A percentile compares a stretch with the other conserved stretches of the same genome.
phyloP scores from a whole-genome alignment of 306 rosid genomes.

The Spatholobus suberectus region DNA sequence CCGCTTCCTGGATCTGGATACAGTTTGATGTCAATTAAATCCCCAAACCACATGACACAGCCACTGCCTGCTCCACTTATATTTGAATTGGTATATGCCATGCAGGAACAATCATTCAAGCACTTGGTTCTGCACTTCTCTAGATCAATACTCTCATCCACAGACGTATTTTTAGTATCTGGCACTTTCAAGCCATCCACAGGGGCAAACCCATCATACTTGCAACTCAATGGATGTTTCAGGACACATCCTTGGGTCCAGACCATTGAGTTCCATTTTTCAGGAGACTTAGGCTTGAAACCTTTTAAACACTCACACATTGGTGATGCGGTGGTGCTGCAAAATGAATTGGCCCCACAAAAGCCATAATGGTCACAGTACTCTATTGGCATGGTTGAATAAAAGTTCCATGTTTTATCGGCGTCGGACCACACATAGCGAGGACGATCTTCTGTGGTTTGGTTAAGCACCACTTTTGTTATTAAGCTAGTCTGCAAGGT shows the following conservation, averaged over 20 bases:
- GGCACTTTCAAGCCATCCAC: slow-evolving; percentile 28
- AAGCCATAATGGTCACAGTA: neutral
- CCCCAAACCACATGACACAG: slow-evolving; percentile 42
- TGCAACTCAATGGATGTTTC: neutral
- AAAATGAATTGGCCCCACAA: slow-evolving; percentile 37
- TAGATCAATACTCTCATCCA: slow-evolving; percentile 26
- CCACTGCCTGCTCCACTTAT: slow-evolving; percentile 39
- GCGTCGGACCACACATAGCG: slow-evolving; percentile 18
- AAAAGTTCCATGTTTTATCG: neutral
- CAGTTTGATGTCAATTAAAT: slow-evolving; percentile 9
- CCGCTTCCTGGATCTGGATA: neutral
- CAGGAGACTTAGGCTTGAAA: slow-evolving; percentile 2
- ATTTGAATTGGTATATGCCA: slow-evolving; percentile 43
- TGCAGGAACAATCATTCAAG: slow-evolving; percentile 35
- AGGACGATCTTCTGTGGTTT: neutral
- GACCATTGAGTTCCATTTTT: neutral
- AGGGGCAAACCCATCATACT: slow-evolving; percentile 5
- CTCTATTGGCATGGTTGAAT: neutral
- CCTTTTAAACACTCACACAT: slow-evolving; percentile 35
- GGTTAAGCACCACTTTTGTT: neutral
- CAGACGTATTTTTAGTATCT: neutral
- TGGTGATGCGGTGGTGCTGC: slow-evolving; percentile 16
- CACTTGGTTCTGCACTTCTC: slow-evolving; percentile 17
- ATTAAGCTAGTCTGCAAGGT: neutral
- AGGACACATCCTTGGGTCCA: slow-evolving; percentile 37